Evolutionary conservation across 2,329 filamentous ascomycete genomes (phyloP).

Genomic region (Pseudogymnoascus sp.): DNA sequence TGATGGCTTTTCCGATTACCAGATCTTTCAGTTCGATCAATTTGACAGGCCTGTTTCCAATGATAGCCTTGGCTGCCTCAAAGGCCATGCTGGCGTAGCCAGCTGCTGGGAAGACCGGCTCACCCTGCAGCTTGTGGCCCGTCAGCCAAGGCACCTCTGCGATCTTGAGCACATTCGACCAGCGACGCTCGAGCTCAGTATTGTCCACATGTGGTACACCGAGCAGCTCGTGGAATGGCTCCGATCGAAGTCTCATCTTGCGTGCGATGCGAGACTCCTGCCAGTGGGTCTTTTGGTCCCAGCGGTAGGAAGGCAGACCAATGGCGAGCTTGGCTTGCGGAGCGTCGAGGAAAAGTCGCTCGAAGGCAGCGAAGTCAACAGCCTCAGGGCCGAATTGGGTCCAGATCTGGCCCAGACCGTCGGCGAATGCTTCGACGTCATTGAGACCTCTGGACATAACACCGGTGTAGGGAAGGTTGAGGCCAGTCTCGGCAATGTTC

Average conservation of each 20-base stretch:
- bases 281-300: constrained; percentile 15
- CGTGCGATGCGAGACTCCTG: constrained; percentile 13
- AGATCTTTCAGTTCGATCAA: constrained; percentile 14
- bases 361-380: neutral
- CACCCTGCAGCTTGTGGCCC: constrained; percentile 10
- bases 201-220: constrained; percentile 10
- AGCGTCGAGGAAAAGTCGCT: neutral
- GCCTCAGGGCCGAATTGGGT: neutral
- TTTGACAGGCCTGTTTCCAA: neutral
- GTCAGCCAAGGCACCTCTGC: constrained; percentile 8
- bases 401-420: constrained; percentile 11
- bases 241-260: neutral
- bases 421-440: constrained; percentile 15
- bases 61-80: constrained; percentile 32
- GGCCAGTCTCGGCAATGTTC: constrained; percentile 15
- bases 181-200: neutral
- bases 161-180: neutral
- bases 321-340: no score
- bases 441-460: constrained; percentile 14
- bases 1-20: constrained; percentile 12
- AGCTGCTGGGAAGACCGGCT: constrained; percentile 37
- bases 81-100: constrained; percentile 41
- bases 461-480: constrained; percentile 16
- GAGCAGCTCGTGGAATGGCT: constrained; percentile 14
- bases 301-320: constrained; percentile 17